phyloP scores from a whole-genome alignment of 75 land plant genomes.

The Sequoia sempervirens region DNA sequence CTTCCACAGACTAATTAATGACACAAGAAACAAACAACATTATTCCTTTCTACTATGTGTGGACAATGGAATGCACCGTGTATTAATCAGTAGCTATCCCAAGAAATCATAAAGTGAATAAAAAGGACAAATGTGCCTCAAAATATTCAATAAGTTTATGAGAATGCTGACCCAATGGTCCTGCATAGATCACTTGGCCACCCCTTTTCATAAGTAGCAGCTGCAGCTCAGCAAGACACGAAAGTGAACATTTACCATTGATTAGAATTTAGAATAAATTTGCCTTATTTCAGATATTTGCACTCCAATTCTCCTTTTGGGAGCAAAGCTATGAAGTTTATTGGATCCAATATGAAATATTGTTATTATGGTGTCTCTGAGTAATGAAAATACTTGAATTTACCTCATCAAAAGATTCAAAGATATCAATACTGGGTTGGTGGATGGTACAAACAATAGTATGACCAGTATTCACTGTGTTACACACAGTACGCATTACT shows the following conservation, averaged over 20 bases:
- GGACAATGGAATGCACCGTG: not conserved
- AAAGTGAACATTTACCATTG: not conserved
- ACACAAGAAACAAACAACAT: not conserved
- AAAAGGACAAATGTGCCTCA: constrained; percentile 14
- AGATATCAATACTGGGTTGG: constrained; percentile 36
- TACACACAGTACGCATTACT: constrained; percentile 34
- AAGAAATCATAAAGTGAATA: not conserved
- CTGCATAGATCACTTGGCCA: constrained; percentile 38
- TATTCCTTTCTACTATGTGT: not conserved
- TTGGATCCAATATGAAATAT: not conserved
- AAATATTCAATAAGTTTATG: constrained; percentile 33
- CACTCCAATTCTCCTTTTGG: not conserved
- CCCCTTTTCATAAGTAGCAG: constrained; percentile 37
- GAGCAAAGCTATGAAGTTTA: not conserved
- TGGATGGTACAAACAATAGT: constrained; percentile 47
- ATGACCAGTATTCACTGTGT: constrained; percentile 35
- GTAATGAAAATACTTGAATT: not conserved
- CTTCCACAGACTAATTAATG: constrained; percentile 33
- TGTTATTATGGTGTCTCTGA: not conserved
- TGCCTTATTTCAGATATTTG: not conserved
- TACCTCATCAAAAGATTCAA: constrained; percentile 35
- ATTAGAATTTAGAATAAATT: not conserved
- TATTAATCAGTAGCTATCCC: not conserved
- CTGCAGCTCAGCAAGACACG: constrained; percentile 15
- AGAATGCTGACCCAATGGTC: constrained; percentile 32